Evolutionary conservation across 257 asterid genomes (phyloP).

Genomic region (Jaltomata sinuosa): DNA sequence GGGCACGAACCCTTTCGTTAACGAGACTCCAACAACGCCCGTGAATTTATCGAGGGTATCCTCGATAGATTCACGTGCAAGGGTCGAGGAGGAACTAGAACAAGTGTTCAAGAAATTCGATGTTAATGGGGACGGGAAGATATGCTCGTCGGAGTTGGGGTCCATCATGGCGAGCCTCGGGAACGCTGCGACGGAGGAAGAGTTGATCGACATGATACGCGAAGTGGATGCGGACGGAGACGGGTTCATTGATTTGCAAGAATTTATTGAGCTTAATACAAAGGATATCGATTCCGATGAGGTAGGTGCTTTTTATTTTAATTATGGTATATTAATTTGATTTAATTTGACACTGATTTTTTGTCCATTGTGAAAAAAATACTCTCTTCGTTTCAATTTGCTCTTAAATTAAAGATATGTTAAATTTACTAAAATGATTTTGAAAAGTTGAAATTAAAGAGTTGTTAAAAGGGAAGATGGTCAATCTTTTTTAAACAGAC

Average conservation of each 20-base stretch:
- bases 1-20: neutral
- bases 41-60: slow-evolving; percentile 23
- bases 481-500: no score
- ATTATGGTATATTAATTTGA: neutral
- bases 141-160: slow-evolving; percentile 59
- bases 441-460: no score
- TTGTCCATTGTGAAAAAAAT: neutral
- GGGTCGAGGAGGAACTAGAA: slow-evolving; percentile 61
- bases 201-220: slow-evolving; percentile 45
- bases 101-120: slow-evolving; percentile 82
- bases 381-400: no score
- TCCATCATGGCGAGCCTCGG: slow-evolving; percentile 77
- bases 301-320: neutral
- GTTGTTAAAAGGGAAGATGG: no score
- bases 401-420: no score
- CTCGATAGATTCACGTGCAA: slow-evolving; percentile 27
- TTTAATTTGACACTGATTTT: neutral
- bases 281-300: slow-evolving; percentile 48
- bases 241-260: slow-evolving; percentile 66
- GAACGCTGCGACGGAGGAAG: slow-evolving; percentile 39
- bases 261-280: slow-evolving; percentile 70
- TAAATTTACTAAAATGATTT: no score
- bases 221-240: slow-evolving; percentile 89
- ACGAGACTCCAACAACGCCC: neutral
- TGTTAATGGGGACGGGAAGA: slow-evolving; percentile 71